Percentiles rank a stretch among this genome's conserved stretches.
Evolutionary conservation across 1,284 basidiomycete species (phyloP).

Genomic region (Lentinula novae-zelandiae): DNA sequence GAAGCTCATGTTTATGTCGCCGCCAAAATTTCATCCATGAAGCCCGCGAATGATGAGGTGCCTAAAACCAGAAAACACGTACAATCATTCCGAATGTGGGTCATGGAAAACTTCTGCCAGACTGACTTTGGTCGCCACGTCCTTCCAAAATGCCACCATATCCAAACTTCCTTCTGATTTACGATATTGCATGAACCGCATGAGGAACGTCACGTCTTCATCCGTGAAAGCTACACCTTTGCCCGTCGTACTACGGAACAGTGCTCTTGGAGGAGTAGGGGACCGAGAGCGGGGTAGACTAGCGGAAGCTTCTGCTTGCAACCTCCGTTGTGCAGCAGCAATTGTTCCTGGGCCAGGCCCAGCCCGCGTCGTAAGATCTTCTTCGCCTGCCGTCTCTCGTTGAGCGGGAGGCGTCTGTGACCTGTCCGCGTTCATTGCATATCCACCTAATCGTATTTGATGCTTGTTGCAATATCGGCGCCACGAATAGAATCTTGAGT

Average conservation of each 20-base stretch:
- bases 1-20: slow-evolving; percentile 76
- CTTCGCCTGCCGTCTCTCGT: slow-evolving; percentile 34
- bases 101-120: neutral
- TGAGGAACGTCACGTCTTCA: slow-evolving; percentile 71
- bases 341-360: slow-evolving; percentile 43
- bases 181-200: slow-evolving; percentile 70
- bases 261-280: slow-evolving; percentile 70
- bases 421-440: slow-evolving; percentile 63
- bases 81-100: neutral
- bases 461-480: slow-evolving; percentile 84
- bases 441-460: slow-evolving; percentile 77
- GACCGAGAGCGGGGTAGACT: slow-evolving; percentile 48
- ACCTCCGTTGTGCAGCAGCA: slow-evolving; percentile 39
- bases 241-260: slow-evolving; percentile 78
- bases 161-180: slow-evolving; percentile 68
- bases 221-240: slow-evolving; percentile 83
- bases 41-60: slow-evolving; percentile 80
- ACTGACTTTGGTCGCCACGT: slow-evolving; percentile 67
- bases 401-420: slow-evolving; percentile 35
- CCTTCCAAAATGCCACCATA: slow-evolving; percentile 84
- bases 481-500: slow-evolving; percentile 78
- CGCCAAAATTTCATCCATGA: slow-evolving; percentile 90
- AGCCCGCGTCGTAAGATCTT: slow-evolving; percentile 26
- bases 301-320: slow-evolving; percentile 25
- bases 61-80: slow-evolving; percentile 35